These are phyloP conservation scores for Solanum chilense DNA, from an alignment of 257 asterid species.

Conservation along the genomic window DNA sequence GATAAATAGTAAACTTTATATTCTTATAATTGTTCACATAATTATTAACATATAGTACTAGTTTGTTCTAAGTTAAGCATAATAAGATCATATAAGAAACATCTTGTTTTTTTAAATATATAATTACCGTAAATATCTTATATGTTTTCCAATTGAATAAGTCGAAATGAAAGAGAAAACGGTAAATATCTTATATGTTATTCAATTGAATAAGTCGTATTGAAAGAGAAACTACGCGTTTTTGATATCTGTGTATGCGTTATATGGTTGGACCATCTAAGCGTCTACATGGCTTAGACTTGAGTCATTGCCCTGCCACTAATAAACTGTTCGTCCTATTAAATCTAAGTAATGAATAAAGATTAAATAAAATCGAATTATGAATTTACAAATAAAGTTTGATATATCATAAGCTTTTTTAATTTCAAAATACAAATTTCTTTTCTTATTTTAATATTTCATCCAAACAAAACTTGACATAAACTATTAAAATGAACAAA, in stretches of 20 bases:
- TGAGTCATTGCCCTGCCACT: too few relatives aligned
- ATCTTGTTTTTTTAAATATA: not conserved
- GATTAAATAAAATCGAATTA: not conserved
- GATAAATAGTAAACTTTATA: not conserved
- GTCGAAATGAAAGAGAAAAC: too few relatives aligned
- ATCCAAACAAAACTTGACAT: not conserved
- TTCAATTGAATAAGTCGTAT: not conserved
- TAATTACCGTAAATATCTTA: not conserved
- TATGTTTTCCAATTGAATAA: not conserved
- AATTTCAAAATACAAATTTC: not conserved
- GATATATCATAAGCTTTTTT: too few relatives aligned
- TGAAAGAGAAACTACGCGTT: not conserved
- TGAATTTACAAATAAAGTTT: not conserved
- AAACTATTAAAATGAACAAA: not conserved
- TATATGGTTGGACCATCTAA: too few relatives aligned
- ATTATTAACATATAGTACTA: not conserved
- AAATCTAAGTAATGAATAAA: too few relatives aligned
- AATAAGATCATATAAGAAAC: not conserved
- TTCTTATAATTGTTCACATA: not conserved
- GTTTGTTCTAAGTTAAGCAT: not conserved
- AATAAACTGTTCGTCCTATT: too few relatives aligned
- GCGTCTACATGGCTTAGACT: too few relatives aligned
- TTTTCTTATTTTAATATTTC: not conserved
- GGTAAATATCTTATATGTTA: not conserved
- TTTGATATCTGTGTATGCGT: too few relatives aligned